phyloP scores from a whole-genome alignment of 1,139 yeast species.

The Sugiyamaella castrensis region DNA sequence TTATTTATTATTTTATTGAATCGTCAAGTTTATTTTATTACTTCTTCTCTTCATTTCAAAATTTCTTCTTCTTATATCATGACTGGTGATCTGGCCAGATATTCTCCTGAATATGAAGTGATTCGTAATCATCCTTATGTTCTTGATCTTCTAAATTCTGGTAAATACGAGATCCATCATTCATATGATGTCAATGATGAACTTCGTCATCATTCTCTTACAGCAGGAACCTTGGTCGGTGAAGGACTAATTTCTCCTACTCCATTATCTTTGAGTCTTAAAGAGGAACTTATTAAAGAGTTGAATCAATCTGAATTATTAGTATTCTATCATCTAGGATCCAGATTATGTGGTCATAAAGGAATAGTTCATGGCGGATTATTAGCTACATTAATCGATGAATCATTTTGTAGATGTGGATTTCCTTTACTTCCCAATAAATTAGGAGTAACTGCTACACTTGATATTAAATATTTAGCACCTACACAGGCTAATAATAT shows the following conservation, averaged over 20 bases:
- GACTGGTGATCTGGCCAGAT: background rate
- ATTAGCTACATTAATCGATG: conserved; percentile 79
- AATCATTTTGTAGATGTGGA: conserved; percentile 82
- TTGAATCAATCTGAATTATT: conserved; percentile 25
- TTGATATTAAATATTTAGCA: conserved; percentile 60
- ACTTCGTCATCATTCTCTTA: conserved; percentile 29
- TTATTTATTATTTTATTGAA: too few species aligned
- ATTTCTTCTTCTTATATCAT: too few species aligned
- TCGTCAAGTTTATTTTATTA: too few species aligned
- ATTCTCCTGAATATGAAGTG: conserved; percentile 16
- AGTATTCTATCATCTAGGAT: conserved; percentile 66
- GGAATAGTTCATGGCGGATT: conserved; percentile 87
- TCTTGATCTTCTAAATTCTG: conserved; percentile 23
- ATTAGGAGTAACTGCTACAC: conserved; percentile 86
- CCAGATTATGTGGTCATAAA: conserved; percentile 59
- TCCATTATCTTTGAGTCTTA: conserved; percentile 33
- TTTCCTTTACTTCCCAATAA: conserved; percentile 78
- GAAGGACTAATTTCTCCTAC: conserved; percentile 32
- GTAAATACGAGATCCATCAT: conserved; percentile 24
- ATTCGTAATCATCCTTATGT: conserved; percentile 28
- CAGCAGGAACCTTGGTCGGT: conserved; percentile 37
- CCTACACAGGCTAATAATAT: conserved; percentile 67
- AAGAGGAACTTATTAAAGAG: conserved; percentile 23
- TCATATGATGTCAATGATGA: conserved; percentile 29
- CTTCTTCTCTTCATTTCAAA: too few species aligned